These are phyloP conservation scores for Cordyceps militaris DNA, from an alignment of 2,329 filamentous ascomycete genomes.

Conservation along the genomic window DNA sequence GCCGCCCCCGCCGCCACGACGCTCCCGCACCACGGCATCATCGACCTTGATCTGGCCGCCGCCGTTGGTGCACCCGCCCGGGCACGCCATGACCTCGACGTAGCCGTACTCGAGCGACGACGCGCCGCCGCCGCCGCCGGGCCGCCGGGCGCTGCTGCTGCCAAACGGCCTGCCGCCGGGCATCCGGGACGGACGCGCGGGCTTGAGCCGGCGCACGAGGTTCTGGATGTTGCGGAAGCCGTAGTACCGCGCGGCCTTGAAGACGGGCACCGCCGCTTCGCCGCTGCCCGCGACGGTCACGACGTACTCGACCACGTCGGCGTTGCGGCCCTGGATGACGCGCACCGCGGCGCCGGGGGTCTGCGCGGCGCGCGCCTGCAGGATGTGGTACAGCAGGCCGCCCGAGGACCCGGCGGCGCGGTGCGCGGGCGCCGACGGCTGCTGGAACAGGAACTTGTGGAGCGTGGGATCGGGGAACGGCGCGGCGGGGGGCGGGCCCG, in stretches of 20 bases:
- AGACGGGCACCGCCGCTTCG: constrained; percentile 56
- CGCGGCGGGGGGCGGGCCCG: constrained; percentile 39
- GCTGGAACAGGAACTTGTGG: constrained; percentile 67
- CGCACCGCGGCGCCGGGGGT: constrained; percentile 67
- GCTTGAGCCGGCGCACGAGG: constrained; percentile 84
- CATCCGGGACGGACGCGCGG: constrained; percentile 68
- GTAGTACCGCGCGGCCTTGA: constrained; percentile 86
- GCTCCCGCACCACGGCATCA: constrained; percentile 57
- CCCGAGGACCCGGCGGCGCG: constrained; percentile 71
- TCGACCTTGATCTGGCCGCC: constrained; percentile 91
- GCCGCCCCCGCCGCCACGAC: constrained; percentile 42
- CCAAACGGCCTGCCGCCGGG: constrained; percentile 63
- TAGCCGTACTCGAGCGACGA: constrained; percentile 67
- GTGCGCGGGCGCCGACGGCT: constrained; percentile 27
- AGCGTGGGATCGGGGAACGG: constrained; percentile 69
- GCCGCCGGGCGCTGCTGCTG: constrained; percentile 47
- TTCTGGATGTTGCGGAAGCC: constrained; percentile 99
- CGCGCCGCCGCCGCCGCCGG: constrained; percentile 32
- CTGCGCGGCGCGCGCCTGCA: constrained; percentile 64
- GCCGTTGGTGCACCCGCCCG: constrained; percentile 96
- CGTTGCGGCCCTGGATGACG: constrained; percentile 71
- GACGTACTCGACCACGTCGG: constrained; percentile 81
- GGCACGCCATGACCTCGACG: constrained; percentile 98
- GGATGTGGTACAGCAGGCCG: constrained; percentile 79
- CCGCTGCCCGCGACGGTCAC: constrained; percentile 52